Conservation (phyloP, 352 stramenopile genomes). For the Pilasporangium apinafurcum region DNA sequence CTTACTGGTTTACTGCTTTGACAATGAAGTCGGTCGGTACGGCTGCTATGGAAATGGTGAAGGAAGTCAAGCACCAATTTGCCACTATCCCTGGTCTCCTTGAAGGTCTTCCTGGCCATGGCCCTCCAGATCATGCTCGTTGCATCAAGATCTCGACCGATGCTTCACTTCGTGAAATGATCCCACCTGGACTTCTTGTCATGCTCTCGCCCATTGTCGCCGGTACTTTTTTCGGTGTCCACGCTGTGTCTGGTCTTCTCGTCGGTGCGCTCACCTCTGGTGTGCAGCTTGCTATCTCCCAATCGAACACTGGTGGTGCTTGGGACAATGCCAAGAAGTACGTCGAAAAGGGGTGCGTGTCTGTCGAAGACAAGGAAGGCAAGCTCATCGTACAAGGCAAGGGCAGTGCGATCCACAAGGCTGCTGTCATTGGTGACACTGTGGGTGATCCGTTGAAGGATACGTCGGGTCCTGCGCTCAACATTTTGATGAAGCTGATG, state of each 20-base stretch:
- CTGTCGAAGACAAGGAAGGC: constrained; percentile 88
- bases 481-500: constrained; percentile 99
- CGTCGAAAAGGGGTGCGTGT: constrained; percentile 95
- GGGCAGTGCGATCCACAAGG: constrained; percentile 98
- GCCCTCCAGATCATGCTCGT: constrained; percentile 77
- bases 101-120: constrained; percentile 88
- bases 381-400: constrained; percentile 91
- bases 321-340: constrained; percentile 99
- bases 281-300: constrained; percentile 98
- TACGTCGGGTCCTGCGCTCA: constrained; percentile 98
- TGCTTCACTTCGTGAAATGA: constrained; percentile 98
- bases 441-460: constrained; percentile 99
- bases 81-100: constrained; percentile 97
- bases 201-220: constrained; percentile 98
- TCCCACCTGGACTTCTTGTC: constrained; percentile 96
- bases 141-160: constrained; percentile 99
- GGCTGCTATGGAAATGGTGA: constrained; percentile 99
- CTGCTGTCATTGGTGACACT: constrained; percentile 96
- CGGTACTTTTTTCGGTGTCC: constrained; percentile 97
- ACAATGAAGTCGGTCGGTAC: constrained; percentile 99
- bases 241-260: constrained; percentile 96
- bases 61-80: constrained; percentile 99
- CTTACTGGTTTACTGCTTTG: constrained; percentile 99
- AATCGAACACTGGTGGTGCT: constrained; percentile 99
- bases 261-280: constrained; percentile 94